Conservation (phyloP, 1,284 basidiomycete species). For the Apiotrichum sp. region DNA sequence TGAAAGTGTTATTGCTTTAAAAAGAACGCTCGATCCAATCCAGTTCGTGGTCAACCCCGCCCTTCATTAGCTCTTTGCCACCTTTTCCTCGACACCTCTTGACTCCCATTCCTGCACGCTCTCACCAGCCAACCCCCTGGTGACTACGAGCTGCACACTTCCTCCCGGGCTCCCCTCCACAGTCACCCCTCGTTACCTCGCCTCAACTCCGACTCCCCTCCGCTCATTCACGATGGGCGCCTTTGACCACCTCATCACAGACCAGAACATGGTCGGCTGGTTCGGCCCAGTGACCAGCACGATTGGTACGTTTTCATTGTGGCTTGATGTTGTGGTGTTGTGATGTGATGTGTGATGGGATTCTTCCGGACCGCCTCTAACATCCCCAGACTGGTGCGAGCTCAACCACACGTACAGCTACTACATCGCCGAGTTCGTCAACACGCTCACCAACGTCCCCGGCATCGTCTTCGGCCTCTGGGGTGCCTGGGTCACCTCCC, state of each 20-base stretch:
- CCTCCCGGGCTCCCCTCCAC: background rate
- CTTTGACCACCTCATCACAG: constrained; percentile 37
- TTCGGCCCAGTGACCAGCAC: constrained; percentile 13
- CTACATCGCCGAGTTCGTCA: constrained; percentile 47
- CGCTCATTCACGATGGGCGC: constrained; percentile 21
- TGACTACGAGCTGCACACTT: background rate
- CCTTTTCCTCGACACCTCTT: too few species aligned
- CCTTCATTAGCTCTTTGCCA: too few species aligned
- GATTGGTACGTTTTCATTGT: constrained; percentile 4
- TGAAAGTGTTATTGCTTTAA: too few species aligned
- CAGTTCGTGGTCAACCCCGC: too few species aligned
- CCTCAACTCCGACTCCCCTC: too few species aligned
- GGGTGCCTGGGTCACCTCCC: constrained; percentile 28
- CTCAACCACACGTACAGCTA: constrained; percentile 41
- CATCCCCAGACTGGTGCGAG: constrained; percentile 36
- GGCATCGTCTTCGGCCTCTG: constrained; percentile 47
- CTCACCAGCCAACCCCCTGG: too few species aligned
- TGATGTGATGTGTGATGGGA: too few species aligned
- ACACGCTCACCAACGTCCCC: constrained; percentile 49
- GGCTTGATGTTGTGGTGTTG: too few species aligned
- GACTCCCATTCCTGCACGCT: too few species aligned
- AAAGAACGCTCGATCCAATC: too few species aligned
- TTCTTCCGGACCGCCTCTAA: background rate
- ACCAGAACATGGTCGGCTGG: constrained; percentile 9
- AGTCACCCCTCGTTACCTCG: background rate